A percentile compares a stretch with the other conserved stretches of the same genome.
Conservation (phyloP, 116 monocot genomes). For the Phalaenopsis hybrid region DNA sequence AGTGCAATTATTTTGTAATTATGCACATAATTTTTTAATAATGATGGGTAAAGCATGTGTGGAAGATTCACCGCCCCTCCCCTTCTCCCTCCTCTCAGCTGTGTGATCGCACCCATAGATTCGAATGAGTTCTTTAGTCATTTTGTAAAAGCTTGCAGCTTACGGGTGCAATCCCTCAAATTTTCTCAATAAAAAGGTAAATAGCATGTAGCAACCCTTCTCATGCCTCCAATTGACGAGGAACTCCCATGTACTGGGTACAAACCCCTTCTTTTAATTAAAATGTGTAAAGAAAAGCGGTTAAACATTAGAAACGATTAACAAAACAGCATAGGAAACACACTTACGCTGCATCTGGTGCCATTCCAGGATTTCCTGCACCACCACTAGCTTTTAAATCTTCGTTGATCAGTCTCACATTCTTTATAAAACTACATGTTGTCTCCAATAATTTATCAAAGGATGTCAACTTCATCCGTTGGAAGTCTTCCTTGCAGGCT, state of each 20-base stretch:
- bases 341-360: slow-evolving; percentile 94
- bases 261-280: neutral
- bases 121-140: too few species aligned
- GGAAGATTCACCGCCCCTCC: neutral
- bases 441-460: slow-evolving; percentile 79
- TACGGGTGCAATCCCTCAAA: neutral
- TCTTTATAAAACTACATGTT: slow-evolving; percentile 75
- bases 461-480: slow-evolving; percentile 73
- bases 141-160: neutral
- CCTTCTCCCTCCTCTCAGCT: too few species aligned
- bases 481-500: slow-evolving; percentile 86
- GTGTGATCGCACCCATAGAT: too few species aligned
- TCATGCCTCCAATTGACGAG: too few species aligned
- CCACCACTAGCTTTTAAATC: slow-evolving; percentile 47
- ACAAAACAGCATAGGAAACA: slow-evolving; percentile 10
- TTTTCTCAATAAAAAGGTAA: neutral
- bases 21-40: neutral
- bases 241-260: neutral
- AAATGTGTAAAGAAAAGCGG: neutral
- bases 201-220: neutral
- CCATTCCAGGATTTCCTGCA: slow-evolving; percentile 65
- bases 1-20: neutral
- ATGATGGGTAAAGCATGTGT: neutral
- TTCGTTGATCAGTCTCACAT: slow-evolving; percentile 72
- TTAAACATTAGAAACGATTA: neutral